Base-by-base conservation (phyloP, 352 stramenopile genomes). In the Globisporangium cederbergense region DNA sequence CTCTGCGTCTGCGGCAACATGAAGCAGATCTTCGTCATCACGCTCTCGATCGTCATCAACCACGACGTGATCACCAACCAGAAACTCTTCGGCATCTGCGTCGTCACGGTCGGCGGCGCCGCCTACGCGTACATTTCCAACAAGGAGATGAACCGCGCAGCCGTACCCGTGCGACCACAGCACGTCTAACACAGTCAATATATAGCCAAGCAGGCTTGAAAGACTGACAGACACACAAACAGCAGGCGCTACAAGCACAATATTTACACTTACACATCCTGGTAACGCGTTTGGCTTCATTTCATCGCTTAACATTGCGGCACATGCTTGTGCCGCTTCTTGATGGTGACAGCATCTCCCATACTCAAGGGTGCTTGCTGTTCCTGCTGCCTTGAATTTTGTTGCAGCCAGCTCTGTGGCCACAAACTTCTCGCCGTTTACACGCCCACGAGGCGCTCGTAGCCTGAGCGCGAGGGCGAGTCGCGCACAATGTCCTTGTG, bases 1-100 rank as follows among this genome's bases (percentile, higher is more conserved):
- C 72, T 98, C 16, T 97, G 83, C 59, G 96, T 98, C 46, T 94
- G 92, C 58, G 91, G 86, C 60, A 98, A 98, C 77, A 86, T 98
- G 62, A 98, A 99, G 76, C 94, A 98, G 82, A 89, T 96, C 56
- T 75, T 90, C 30, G 86, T 94, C 58, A 92, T 92, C 67, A 73
- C 79, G 51, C 79, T 92, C 77, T 93, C 83, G 53, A 90, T 90
- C 58, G 22, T 86, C 47, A 88, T 93, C 65, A 89, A 90, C 68
- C 66, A 87, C 71, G 84, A 93, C 53, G 71, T 80, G 18, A 79
- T 93, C 64, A 86, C 77, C 8, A 70, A 76, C 4, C 80, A 90
- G 65, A 93, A 89, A 60, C 66, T 84, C 60, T 67, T 89, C 43
- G 83, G 82, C 43, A 91, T 91, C 56, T 69, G 74, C 57, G 65